phyloP scores from a whole-genome alignment of 2,329 filamentous ascomycete species.

The Cladobotryum protrusum region DNA sequence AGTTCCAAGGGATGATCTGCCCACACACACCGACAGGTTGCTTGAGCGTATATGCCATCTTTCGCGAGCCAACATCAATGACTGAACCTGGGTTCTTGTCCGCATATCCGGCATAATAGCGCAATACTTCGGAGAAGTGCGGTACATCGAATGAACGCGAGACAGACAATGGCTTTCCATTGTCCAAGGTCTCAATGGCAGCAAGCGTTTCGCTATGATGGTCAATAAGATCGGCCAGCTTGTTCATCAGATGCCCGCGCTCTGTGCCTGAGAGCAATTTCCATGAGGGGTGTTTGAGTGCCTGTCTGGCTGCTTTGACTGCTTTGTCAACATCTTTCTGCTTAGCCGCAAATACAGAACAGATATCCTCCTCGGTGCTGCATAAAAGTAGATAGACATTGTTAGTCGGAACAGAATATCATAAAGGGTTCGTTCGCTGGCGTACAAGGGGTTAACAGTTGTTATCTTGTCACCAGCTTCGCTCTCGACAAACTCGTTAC shows the following conservation, averaged over 20 bases:
- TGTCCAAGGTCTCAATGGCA: constrained; percentile 67
- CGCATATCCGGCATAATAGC: constrained; percentile 74
- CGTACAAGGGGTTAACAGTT: constrained; percentile 63
- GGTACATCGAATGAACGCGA: constrained; percentile 58
- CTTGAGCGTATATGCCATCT: constrained; percentile 70
- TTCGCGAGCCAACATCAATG: constrained; percentile 63
- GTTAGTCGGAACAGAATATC: background rate
- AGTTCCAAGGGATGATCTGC: constrained; percentile 77
- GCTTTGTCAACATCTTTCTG: constrained; percentile 62
- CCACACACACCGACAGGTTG: constrained; percentile 74
- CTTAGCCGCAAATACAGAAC: constrained; percentile 63
- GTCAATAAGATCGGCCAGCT: constrained; percentile 63
- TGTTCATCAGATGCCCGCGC: constrained; percentile 61
- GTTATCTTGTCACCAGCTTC: constrained; percentile 58
- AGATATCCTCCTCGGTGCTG: constrained; percentile 58
- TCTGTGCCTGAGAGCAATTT: constrained; percentile 60
- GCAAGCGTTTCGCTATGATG: constrained; percentile 49
- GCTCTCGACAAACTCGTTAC: constrained; percentile 70
- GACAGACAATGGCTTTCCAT: constrained; percentile 67
- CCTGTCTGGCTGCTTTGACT: constrained; percentile 61
- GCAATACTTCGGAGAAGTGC: constrained; percentile 43
- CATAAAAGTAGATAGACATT: background rate
- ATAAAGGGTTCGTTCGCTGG: background rate
- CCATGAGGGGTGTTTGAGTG: constrained; percentile 63
- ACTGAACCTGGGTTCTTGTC: constrained; percentile 75